phyloP scores from a whole-genome alignment of 352 stramenopile genomes.

The Phytophthora hibernalis region DNA sequence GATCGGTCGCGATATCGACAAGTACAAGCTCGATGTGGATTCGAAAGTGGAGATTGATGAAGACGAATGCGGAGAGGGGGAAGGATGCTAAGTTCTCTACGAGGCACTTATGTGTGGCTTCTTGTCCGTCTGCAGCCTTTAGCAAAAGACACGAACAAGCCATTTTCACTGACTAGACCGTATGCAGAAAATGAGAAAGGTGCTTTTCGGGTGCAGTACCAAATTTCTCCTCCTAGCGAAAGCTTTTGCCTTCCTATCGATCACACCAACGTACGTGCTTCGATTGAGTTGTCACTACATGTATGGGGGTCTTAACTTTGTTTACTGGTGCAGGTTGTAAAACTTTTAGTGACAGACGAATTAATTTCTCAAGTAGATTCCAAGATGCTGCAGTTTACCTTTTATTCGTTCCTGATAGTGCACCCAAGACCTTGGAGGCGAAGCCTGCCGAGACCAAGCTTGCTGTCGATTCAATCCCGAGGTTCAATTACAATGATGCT shows the following conservation, averaged over 20 bases:
- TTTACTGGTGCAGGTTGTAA: slow-evolving; percentile 46
- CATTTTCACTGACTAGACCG: not conserved
- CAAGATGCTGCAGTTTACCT: slow-evolving; percentile 51
- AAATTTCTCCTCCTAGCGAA: slow-evolving; percentile 57
- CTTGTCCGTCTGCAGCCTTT: slow-evolving; percentile 55
- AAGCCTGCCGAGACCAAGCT: slow-evolving; percentile 14
- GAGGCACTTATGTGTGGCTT: slow-evolving; percentile 55
- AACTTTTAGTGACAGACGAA: slow-evolving; percentile 65
- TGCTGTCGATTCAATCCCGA: not conserved
- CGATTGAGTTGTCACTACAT: not conserved
- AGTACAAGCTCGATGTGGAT: slow-evolving; percentile 9
- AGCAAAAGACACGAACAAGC: not conserved
- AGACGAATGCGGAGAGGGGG: slow-evolving; percentile 7
- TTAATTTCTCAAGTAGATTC: slow-evolving; percentile 48
- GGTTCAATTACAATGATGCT: slow-evolving; percentile 17
- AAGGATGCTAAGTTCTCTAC: slow-evolving; percentile 21
- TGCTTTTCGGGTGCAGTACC: slow-evolving; percentile 58
- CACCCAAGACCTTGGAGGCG: not conserved
- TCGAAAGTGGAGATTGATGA: slow-evolving; percentile 9
- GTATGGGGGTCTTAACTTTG: not conserved
- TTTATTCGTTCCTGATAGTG: slow-evolving; percentile 24
- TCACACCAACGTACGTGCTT: slow-evolving; percentile 56
- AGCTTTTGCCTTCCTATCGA: slow-evolving; percentile 59
- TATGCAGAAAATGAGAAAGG: not conserved
- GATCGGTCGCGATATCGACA: not conserved